Evolutionary conservation across 1,284 basidiomycete genomes (phyloP).

Genomic region (Ganoderma lucidum): DNA sequence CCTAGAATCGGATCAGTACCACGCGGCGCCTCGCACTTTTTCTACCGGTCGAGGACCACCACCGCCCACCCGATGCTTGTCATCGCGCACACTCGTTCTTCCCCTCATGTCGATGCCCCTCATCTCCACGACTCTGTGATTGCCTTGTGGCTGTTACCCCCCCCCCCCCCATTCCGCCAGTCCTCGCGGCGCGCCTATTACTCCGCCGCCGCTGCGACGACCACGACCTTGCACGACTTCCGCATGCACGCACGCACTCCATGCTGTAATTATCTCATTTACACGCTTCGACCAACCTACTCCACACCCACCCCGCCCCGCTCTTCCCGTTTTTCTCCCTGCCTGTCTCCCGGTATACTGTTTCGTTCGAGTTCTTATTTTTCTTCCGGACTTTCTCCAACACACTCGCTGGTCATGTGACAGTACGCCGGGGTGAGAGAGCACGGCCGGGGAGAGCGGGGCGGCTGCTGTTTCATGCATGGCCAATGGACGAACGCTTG

Average conservation of each 20-base stretch:
- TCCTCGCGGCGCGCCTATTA: neutral
- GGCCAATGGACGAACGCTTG: slow-evolving; percentile 1
- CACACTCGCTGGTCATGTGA: slow-evolving; percentile 1
- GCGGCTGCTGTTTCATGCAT: neutral
- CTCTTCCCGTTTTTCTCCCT: slow-evolving; percentile 3
- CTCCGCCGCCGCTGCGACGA: neutral
- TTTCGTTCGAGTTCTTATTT: slow-evolving; percentile 13
- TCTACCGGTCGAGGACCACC: slow-evolving; percentile 18
- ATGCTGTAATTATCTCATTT: slow-evolving; percentile 27
- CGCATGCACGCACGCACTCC: slow-evolving; percentile 8
- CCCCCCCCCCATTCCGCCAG: neutral
- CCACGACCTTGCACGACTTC: neutral
- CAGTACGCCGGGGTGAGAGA: neutral
- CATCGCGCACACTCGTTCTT: slow-evolving; percentile 25
- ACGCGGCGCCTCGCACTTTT: slow-evolving; percentile 23
- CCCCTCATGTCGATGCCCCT: slow-evolving; percentile 17
- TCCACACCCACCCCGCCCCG: neutral
- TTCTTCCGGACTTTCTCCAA: neutral
- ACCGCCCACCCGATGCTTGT: slow-evolving; percentile 11
- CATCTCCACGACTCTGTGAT: slow-evolving; percentile 6
- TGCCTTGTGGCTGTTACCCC: slow-evolving; percentile 14
- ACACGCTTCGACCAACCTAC: neutral
- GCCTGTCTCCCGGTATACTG: neutral
- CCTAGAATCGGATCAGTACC: neutral
- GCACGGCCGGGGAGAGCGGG: neutral